Percentiles rank a stretch among this genome's conserved stretches.
phyloP scores from a whole-genome alignment of 2,329 filamentous ascomycete species.

The Amauroascus verrucosus region DNA sequence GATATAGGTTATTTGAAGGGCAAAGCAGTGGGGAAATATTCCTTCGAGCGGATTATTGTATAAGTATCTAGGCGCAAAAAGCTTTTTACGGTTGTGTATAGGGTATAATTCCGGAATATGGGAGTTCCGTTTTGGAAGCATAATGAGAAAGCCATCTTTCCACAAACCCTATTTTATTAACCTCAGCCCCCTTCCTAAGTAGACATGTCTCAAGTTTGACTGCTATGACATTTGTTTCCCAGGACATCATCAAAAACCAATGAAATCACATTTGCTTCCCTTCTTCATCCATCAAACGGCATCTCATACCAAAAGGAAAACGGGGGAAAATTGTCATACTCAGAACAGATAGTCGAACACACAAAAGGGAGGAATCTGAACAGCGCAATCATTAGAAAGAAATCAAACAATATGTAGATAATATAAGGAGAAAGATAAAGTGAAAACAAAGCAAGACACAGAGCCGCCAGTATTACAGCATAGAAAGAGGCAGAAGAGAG shows the following conservation, averaged over 20 bases:
- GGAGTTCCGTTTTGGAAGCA: neutral
- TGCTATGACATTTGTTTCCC: neutral
- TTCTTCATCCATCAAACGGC: neutral
- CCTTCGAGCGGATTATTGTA: constrained; percentile 64
- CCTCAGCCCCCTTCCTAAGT: neutral
- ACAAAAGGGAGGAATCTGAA: neutral
- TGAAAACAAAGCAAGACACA: neutral
- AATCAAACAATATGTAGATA: neutral
- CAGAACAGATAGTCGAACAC: neutral
- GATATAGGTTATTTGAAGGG: constrained; percentile 69
- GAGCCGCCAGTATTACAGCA: neutral
- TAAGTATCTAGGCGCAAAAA: constrained; percentile 30
- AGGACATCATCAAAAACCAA: neutral
- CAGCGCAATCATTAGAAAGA: neutral
- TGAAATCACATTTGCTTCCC: neutral
- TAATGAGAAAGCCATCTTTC: neutral
- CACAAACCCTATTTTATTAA: neutral
- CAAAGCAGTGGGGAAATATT: constrained; percentile 72
- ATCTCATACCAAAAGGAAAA: neutral
- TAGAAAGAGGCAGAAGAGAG: neutral
- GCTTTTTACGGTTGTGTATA: neutral
- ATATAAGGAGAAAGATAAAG: neutral
- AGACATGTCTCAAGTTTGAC: neutral
- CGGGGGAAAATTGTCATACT: neutral
- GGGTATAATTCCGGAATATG: neutral